Evolutionary conservation across 768 basidiomycete species (phyloP), one percentile per base, ranked within the genome.

Genomic region (Nevesoporus exiguus): DNA sequence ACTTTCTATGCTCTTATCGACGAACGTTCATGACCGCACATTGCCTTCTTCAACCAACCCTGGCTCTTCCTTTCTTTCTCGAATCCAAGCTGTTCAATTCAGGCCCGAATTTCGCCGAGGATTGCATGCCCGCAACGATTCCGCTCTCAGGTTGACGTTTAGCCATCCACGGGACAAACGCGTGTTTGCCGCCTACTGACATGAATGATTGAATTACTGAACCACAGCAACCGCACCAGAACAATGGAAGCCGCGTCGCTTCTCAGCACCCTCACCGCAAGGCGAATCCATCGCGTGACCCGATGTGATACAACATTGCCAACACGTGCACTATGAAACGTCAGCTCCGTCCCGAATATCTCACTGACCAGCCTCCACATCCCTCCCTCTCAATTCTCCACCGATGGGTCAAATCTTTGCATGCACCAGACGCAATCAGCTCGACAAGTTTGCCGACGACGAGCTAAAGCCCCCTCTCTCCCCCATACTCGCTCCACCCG

Each of bases 401-500:
- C 34, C 66, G 14, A 69, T 69, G 67, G 67, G 67, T 8, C 68
- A 70, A 56, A 33, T 66, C 39, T 47, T 70, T 22, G 51, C 66
- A 7, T 66, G 68, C 45, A 56, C 55, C 39, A 56, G 63, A 17
- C 60, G 61, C 55, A 70, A 55, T 61, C 65, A 67, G 5, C 57
- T 64, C 24, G 56, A 66, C 5, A 57, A 58, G 43, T 64, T 66
- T 36, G 56, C 51, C 21, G 68, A 64, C 64, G 62, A 66, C 44
- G 64, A 70, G 22, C 51, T 52, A 51, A 69, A 68, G 54, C 15
- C 53, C 5, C 57, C 64, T 3, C 31, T 47, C 37, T 49, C 63
- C 0, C 61, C 58, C 9, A 24, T 54, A n/a, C 37, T 47, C 2
- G 31, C 57, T 8, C 55, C 63, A 2, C 54, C 54, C 14, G 61